Evolutionary conservation across 2,329 filamentous ascomycete species (phyloP).

Genomic region (Penicillium sclerotigenum): DNA sequence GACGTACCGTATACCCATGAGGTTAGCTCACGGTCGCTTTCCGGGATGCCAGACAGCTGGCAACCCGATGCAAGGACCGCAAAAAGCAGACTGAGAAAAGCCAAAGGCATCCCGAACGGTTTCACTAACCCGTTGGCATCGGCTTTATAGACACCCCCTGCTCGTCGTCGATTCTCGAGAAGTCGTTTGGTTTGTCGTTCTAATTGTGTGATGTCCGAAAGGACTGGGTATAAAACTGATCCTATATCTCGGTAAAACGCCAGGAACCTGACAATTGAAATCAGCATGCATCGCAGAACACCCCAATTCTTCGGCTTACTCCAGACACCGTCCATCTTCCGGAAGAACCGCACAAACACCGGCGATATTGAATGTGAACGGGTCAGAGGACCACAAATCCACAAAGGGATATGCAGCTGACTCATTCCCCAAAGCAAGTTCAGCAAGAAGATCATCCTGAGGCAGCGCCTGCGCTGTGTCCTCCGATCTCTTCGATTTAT

Average conservation of each 20-base stretch:
- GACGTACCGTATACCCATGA: constrained; percentile 60
- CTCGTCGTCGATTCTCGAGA: constrained; percentile 49
- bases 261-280: constrained; percentile 44
- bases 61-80: constrained; percentile 61
- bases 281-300: constrained; percentile 9
- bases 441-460: constrained; percentile 57
- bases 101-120: constrained; percentile 56
- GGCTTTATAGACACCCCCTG: constrained; percentile 41
- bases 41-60: constrained; percentile 55
- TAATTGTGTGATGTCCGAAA: constrained; percentile 51
- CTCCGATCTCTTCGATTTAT: constrained; percentile 43
- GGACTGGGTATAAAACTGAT: constrained; percentile 56
- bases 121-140: constrained; percentile 49
- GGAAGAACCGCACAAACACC: constrained; percentile 57
- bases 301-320: constrained; percentile 18
- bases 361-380: constrained; percentile 52
- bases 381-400: constrained; percentile 61
- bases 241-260: constrained; percentile 55
- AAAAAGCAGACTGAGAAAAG: constrained; percentile 60
- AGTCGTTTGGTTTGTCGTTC: constrained; percentile 52
- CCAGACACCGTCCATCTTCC: constrained; percentile 51
- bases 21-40: constrained; percentile 59
- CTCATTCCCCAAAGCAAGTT: constrained; percentile 59
- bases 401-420: constrained; percentile 61
- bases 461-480: constrained; percentile 50